These are phyloP conservation scores for Boletus tomentosulus DNA, from an alignment of 768 basidiomycete species.

Conservation along the genomic window DNA sequence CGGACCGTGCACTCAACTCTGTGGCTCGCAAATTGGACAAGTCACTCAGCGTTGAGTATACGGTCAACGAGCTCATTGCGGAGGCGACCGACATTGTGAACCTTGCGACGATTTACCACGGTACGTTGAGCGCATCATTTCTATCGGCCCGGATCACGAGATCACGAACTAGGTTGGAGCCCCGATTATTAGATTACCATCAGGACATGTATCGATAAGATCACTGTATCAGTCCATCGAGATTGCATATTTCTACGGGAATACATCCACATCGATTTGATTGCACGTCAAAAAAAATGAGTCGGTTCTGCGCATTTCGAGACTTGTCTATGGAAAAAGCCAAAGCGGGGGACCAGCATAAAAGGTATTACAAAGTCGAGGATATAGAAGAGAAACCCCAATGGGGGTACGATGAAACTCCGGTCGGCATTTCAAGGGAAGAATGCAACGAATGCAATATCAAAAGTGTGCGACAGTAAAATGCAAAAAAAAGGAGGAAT, in stretches of 20 bases:
- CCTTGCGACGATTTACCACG: conserved; percentile 72
- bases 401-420: conserved; percentile 1
- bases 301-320: conserved; percentile 14
- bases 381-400: conserved; percentile 21
- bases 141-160: not conserved
- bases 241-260: conserved; percentile 1
- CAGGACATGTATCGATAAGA: not conserved
- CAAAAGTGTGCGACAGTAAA: conserved; percentile 12
- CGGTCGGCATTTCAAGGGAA: conserved; percentile 13
- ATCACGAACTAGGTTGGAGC: conserved; percentile 36
- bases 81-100: conserved; percentile 78
- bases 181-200: conserved; percentile 32
- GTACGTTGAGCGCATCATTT: conserved; percentile 37
- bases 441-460: conserved; percentile 16
- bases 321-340: conserved; percentile 22
- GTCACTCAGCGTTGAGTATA: conserved; percentile 84
- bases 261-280: conserved; percentile 12
- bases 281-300: conserved; percentile 6
- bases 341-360: conserved; percentile 13
- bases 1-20: conserved; percentile 79
- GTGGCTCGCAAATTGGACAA: conserved; percentile 83
- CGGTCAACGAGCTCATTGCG: conserved; percentile 88
- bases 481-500: conserved; percentile 11
- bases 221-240: not conserved
- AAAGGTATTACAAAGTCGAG: conserved; percentile 31